Base-by-base conservation (phyloP, 2,329 filamentous ascomycete genomes). In the Chaetoscypha palmicola region DNA sequence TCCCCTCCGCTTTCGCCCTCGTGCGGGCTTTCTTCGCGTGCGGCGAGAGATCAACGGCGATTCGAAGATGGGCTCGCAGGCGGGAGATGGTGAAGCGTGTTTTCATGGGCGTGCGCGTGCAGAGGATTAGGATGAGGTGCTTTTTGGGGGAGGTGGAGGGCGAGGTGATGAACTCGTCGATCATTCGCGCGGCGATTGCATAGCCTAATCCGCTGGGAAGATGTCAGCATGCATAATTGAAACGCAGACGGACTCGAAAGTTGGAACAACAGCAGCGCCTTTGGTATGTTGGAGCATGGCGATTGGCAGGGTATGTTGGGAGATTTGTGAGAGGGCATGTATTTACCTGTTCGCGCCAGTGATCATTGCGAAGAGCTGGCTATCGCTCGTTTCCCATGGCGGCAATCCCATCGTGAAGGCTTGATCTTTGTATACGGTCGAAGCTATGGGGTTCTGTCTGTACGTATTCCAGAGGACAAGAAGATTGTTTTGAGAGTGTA, bases 331-430 rank as follows among this genome's bases (percentile, higher is more conserved):
- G 32, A 35, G 32, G 32, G n/a, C 16, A 35, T 17, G 11, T 17
- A 10, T 36, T 59, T 73, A 90, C 88, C 86, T 90, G 65, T 94
- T 94, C 26, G 86, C 86, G 41, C 88, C 88, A 0, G 88, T 94
- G 31, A 95, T 77, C 30, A 95, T 70, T 7, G 87, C 78, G 60
- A 78, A 79, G 36, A 73, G 64, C 57, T 76, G 74, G 38, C 59
- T 71, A 21, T 59, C 54, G 45, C 60, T 62, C 19, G 54, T 57
- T 48, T 60, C 59, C 60, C 60, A 62, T 37, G 60, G 61, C 44
- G 60, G 54, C 38, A 62, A 38, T 10, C 58, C 58, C 59, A 62
- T 62, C 12, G 41, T 53, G 21, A 22, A 22, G n/a, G n/a, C n/a
- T 7, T 37, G 34, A 22, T 22, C 12, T 7, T 4, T 16, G 5